Evolutionary conservation across 2,329 filamentous ascomycete species (phyloP).

Genomic region (Cladosporium austrohemisphaericum): DNA sequence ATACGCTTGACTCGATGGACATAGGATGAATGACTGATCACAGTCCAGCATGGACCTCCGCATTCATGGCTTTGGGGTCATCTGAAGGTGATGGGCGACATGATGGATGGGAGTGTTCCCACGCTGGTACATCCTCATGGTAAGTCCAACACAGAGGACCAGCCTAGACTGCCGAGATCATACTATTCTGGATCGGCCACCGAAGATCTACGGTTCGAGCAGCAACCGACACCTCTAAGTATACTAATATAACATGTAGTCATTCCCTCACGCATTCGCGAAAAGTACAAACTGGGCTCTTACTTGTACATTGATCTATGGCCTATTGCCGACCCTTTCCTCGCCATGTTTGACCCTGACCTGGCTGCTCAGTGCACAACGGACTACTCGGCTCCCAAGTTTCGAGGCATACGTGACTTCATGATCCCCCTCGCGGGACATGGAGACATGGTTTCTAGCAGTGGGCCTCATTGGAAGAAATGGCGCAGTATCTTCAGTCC

Average conservation of each 20-base stretch:
- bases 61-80: conserved; percentile 23
- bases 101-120: conserved; percentile 10
- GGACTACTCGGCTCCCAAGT: conserved; percentile 19
- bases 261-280: conserved; percentile 13
- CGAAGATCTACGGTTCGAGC: no score
- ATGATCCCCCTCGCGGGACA: conserved; percentile 21
- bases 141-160: conserved; percentile 10
- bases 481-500: conserved; percentile 44
- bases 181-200: no score
- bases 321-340: conserved; percentile 21
- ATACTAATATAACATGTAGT: background rate
- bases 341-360: conserved; percentile 19
- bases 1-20: no score
- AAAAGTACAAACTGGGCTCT: conserved; percentile 21
- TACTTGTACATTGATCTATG: conserved; percentile 25
- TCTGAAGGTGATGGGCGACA: conserved; percentile 19
- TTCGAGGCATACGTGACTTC: conserved; percentile 14
- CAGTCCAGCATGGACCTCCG: conserved; percentile 25
- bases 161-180: background rate
- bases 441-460: conserved; percentile 26
- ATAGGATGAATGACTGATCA: background rate
- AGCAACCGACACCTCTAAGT: no score
- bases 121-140: conserved; percentile 17
- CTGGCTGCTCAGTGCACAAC: conserved; percentile 18
- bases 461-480: conserved; percentile 41